phyloP scores from a whole-genome alignment of 345 rosid species.

The Pelargonium nanum region DNA sequence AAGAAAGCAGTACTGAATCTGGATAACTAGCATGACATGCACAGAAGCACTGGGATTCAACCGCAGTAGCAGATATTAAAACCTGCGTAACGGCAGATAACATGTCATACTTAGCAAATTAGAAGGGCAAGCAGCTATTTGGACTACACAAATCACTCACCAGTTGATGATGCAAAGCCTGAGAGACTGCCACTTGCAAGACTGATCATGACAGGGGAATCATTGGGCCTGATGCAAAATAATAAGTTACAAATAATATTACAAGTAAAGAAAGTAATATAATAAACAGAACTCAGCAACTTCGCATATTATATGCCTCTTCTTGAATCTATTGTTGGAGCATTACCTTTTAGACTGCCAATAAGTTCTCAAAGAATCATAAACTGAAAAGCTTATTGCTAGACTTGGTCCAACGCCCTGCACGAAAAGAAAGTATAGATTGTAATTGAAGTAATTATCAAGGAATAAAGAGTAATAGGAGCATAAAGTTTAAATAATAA shows the following conservation, averaged over 20 bases:
- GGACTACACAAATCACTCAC: slow-evolving; percentile 20
- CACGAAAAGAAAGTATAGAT: slow-evolving; percentile 9
- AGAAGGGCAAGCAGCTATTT: neutral
- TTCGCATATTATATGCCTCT: neutral
- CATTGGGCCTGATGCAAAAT: slow-evolving; percentile 49
- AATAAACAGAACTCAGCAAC: neutral
- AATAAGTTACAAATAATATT: slow-evolving; percentile 1
- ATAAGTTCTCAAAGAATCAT: slow-evolving; percentile 53
- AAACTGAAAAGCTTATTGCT: slow-evolving; percentile 81
- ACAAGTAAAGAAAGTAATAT: neutral
- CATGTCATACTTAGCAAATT: too few relatives aligned
- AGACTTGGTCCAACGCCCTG: slow-evolving; percentile 93
- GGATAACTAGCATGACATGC: too few relatives aligned
- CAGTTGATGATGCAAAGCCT: slow-evolving; percentile 90
- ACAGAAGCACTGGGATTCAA: too few relatives aligned
- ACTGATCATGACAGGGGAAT: slow-evolving; percentile 46
- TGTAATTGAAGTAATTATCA: neutral
- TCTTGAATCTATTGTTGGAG: neutral
- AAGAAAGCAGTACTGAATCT: too few relatives aligned
- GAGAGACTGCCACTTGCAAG: slow-evolving; percentile 90
- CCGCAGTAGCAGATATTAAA: too few relatives aligned
- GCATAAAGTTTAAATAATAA: neutral
- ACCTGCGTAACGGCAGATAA: too few relatives aligned
- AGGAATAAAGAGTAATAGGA: slow-evolving; percentile 2
- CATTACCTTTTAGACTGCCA: slow-evolving; percentile 68